Conservation (phyloP, 305 asterid species). For the Solanum hybrid region DNA sequence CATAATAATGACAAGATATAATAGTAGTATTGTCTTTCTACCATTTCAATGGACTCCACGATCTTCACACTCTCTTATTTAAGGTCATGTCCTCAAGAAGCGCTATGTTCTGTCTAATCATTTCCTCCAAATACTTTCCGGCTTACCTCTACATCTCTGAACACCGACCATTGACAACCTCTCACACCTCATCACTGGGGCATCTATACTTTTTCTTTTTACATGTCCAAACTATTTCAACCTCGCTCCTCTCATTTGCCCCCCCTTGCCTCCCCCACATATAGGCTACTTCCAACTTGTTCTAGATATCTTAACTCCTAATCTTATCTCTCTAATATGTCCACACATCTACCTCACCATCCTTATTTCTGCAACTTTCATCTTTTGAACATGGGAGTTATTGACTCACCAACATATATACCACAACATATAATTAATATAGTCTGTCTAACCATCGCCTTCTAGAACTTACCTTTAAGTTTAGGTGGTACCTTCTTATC, state of each 20-base stretch:
- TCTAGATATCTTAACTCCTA: background rate
- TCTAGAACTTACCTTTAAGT: background rate
- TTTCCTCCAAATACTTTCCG: background rate
- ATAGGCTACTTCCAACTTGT: background rate
- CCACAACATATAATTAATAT: background rate
- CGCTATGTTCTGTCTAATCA: background rate
- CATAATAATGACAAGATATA: background rate
- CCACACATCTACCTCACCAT: background rate
- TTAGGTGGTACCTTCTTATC: background rate
- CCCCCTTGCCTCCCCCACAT: too few relatives aligned
- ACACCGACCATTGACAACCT: background rate
- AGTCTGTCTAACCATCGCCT: background rate
- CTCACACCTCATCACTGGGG: background rate
- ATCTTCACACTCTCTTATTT: too few relatives aligned
- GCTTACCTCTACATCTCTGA: background rate
- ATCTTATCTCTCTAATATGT: background rate
- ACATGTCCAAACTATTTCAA: background rate
- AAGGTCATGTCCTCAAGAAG: too few relatives aligned
- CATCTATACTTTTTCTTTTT: background rate
- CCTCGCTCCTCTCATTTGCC: too few relatives aligned
- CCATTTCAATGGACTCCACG: background rate
- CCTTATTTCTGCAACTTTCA: background rate
- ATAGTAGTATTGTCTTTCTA: background rate
- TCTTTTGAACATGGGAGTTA: background rate
- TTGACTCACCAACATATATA: background rate